Base-by-base conservation (phyloP, 2,329 filamentous ascomycete genomes). In the Sclerotinia trifoliorum region DNA sequence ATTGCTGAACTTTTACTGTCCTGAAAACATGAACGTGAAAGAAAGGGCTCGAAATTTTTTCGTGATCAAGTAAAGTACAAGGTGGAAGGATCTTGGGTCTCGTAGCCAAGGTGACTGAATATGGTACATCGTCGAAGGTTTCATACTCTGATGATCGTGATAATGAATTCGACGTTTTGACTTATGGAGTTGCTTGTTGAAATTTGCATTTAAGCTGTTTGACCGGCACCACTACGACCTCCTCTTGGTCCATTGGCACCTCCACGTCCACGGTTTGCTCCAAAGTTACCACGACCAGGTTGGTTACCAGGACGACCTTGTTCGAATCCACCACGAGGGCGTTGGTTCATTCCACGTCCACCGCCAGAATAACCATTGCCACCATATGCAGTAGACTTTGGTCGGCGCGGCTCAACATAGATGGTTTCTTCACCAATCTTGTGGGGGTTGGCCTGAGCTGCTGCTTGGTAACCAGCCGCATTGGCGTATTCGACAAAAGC, bases 401-500 rank as follows among this genome's bases (percentile, higher is more conserved):
- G 87, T 73, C 93, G 92, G 71, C 95, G 93, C 78, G 94, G 92
- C 81, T 98, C 95, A 68, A 99, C 91, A 71, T 87, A 84, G 75
- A 99, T 90, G 76, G 87, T 89, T 80, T 97, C 90, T 74, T 88
- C 90, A 75, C 90, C 92, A 71, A 99, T 87, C 56, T 86, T 85
- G 81, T 96, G 93, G 48, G 94, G 94, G 82, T 96, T 98, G 74
- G 90, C 90, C 70, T 86, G 86, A 49, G 92, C 85, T 55, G 95
- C 95, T 71, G 91, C 90, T 79, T 92, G 86, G 81, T 96, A 97
- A 58, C 88, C 93, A 67, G 93, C 88, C 29, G 87, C 78, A 58
- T 90, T 91, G 77, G 89, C 90, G 80, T 95, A 99, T 79, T 99
- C 95, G 70, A 97, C 92, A 78, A 98, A 98, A 35, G 95, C 95